Percentiles rank a stretch among this genome's conserved stretches.
These are phyloP conservation scores for Lipomyces yamadae DNA, from an alignment of 805 yeast species.

Conservation along the genomic window DNA sequence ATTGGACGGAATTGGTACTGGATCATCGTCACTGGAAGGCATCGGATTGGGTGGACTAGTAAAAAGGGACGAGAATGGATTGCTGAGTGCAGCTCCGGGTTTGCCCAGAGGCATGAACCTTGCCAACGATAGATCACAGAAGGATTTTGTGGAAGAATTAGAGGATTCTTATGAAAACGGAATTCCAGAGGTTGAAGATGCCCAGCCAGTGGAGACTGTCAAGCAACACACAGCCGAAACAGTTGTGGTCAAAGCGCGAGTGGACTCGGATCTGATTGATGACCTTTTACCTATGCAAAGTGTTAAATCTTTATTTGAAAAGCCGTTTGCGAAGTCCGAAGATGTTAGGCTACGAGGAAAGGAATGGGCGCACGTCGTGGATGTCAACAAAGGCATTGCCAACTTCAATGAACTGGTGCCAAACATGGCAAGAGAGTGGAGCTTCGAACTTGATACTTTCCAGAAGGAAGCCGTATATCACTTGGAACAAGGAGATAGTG, in stretches of 20 bases:
- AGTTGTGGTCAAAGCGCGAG: conserved; percentile 14
- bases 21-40: conserved; percentile 37
- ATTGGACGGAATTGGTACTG: conserved; percentile 45
- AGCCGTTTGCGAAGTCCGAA: conserved; percentile 16
- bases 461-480: conserved; percentile 97
- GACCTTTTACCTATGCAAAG: conserved; percentile 54
- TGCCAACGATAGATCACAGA: conserved; percentile 6
- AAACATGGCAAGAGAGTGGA: conserved; percentile 91
- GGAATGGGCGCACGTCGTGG: conserved; percentile 96
- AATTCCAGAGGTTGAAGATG: neutral
- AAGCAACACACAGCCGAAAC: conserved; percentile 39
- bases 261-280: conserved; percentile 47
- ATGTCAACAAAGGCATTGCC: conserved; percentile 77
- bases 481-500: conserved; percentile 96
- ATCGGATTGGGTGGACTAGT: conserved; percentile 44
- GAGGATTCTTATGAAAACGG: conserved; percentile 33
- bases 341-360: conserved; percentile 46
- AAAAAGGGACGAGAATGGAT: conserved; percentile 73
- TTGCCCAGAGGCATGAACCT: conserved; percentile 63
- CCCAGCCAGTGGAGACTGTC: conserved; percentile 23
- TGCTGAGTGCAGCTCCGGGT: conserved; percentile 85
- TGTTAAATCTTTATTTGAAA: conserved; percentile 24
- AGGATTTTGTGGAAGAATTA: conserved; percentile 26
- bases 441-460: conserved; percentile 90
- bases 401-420: conserved; percentile 90